Evolutionary conservation across 106 monocot genomes (phyloP), one percentile per base, ranked within the genome.

Genomic region (Hemerocallis citrina): DNA sequence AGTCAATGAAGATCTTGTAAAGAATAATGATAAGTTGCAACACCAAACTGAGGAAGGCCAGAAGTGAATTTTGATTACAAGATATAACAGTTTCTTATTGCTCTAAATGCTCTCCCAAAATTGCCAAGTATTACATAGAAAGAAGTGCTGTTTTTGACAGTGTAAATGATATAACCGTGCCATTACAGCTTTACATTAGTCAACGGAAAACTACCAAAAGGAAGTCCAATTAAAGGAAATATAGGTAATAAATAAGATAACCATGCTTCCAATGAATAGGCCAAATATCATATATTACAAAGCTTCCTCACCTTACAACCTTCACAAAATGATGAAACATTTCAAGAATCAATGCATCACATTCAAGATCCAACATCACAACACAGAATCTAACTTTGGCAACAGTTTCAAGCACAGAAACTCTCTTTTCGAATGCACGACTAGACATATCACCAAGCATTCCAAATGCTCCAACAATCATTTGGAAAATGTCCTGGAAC

Each of bases 331-430:
- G 64, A 3, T 69, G 64, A 60, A 91, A 91, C 91, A 91, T 91
- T 5, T 80, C 64, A 6, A 72, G 55, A 63, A 91, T 91, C 36
- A 85, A 52, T 60, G 68, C 70, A 62, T 86, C 91, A 65, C 91
- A 91, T 72, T 85, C 91, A 56, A 91, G 91, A 61, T 91, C 91
- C 50, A 91, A 50, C 91, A 91, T 86, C 71, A 91, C 74, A 38
- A 91, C 91, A 58, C 82, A 91, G n/a, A 79, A 85, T 7, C 79
- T 70, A 42, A 85, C 91, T 45, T 91, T 91, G 12, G 91, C 85
- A 32, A 91, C 79, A 39, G 85, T 91, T 74, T 91, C 91, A 51
- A 91, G 91, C 63, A 91, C 74, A 7, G 79, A 79, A 74, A 85
- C 74, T 38, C 76, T 82, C 59, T 85, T 91, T 0, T 30, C 9